Percentiles rank a stretch among this genome's conserved stretches.
phyloP scores from a whole-genome alignment of 2,329 filamentous ascomycete species.

The Gaeumannomyces tritici region DNA sequence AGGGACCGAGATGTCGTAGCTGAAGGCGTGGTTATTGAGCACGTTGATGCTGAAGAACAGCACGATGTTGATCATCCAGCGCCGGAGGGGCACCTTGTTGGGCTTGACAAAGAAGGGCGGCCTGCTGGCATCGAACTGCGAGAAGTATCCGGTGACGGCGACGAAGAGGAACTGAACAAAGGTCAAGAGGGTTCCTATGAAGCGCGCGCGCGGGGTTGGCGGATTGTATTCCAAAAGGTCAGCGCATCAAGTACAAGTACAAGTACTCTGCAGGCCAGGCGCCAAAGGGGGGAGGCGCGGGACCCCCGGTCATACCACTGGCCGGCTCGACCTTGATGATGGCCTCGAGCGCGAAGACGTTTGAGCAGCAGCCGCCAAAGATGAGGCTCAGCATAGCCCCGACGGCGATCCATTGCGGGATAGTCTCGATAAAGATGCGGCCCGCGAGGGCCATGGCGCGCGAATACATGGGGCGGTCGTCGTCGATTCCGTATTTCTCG shows the following conservation, averaged over 20 bases:
- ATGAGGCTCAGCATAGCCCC: conserved; percentile 71
- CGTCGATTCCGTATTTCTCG: conserved; percentile 44
- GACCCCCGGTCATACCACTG: conserved; percentile 50
- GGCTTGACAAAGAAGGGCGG: conserved; percentile 64
- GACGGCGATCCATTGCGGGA: conserved; percentile 54
- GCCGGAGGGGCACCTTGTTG: conserved; percentile 71
- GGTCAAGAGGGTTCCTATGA: conserved; percentile 67
- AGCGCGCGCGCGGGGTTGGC: not conserved
- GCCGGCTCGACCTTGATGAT: conserved; percentile 88
- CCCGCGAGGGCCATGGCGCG: conserved; percentile 40
- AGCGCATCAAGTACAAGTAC: not conserved
- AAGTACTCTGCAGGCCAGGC: not conserved
- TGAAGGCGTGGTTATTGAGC: conserved; percentile 95
- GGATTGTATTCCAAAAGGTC: not conserved
- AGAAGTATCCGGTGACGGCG: conserved; percentile 65
- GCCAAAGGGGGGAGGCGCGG: not conserved
- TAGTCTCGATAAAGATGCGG: conserved; percentile 45
- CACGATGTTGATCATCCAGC: conserved; percentile 81
- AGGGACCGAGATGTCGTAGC: conserved; percentile 91
- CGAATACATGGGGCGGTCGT: conserved; percentile 38
- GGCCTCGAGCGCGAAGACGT: conserved; percentile 94
- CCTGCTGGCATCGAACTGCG: conserved; percentile 59
- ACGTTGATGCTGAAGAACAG: conserved; percentile 93
- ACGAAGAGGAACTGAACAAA: conserved; percentile 87
- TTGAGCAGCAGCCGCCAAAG: conserved; percentile 60